Evolutionary conservation across 2,329 filamentous ascomycete genomes (phyloP), one percentile per base, ranked within the genome.

Genomic region (Fusarium domesticum): DNA sequence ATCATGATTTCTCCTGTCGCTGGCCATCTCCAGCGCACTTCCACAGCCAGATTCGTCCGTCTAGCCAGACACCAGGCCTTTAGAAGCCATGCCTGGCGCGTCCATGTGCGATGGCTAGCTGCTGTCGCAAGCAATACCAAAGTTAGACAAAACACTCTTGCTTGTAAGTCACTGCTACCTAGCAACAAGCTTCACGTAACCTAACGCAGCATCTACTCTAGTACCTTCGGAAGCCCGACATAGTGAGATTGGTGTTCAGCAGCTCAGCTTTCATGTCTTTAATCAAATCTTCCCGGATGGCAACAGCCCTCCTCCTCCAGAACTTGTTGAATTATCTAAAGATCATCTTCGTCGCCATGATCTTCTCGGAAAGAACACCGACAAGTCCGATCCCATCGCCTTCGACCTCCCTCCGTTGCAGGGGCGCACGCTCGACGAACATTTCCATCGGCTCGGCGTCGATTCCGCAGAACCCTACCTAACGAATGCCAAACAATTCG

Each of bases 161-260:
- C 72, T 28, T 52, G 74, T 77, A 59, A 62, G 72, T 60, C 14
- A 14, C 7, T 8, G 14, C 31, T 20, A 15, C 12, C 20, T 4
- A 16, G 37, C 16, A 16, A 15, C 39, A 10, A 6, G 4, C 33
- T 31, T 18, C 6, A 18, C 28, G 41, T 28, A 39, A 28, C 28
- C 16, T n/a, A 18, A 18, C 28, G 40, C 23, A 39, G 23, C 25
- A 15, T n/a, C 18, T 18, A 33, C 14, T 34, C 19, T 50, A 76
- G 72, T 78, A 20, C 61, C 69, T 1, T 77, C 79, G 6, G 69
- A 77, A 44, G 75, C 89, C 37, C 83, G 93, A 54, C 89, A 86
- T 72, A 98, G 95, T 69, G 87, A 95, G 56, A 91, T 98, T 58
- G 89, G 89, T 41, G 89, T 98, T 31, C 93, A 98, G 70, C 92